Percentiles rank a stretch among this genome's conserved stretches.
phyloP scores from a whole-genome alignment of 2,329 filamentous ascomycete genomes.

The Venturia oleaginea region DNA sequence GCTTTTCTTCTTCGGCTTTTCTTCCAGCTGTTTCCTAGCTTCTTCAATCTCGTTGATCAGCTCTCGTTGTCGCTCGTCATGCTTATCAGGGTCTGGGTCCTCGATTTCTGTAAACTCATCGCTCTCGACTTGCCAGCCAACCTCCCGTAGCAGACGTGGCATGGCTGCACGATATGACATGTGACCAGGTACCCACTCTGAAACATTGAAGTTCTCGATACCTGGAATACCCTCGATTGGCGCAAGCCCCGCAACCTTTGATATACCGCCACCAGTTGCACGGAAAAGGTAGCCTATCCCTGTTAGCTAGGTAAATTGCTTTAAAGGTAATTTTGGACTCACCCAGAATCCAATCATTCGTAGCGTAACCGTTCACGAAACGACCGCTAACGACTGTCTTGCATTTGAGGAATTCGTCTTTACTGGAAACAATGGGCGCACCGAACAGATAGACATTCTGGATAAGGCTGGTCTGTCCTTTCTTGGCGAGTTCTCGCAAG shows the following conservation, averaged over 20 bases:
- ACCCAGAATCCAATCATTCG: conserved; percentile 92
- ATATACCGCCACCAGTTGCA: conserved; percentile 84
- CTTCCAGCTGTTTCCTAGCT: conserved; percentile 76
- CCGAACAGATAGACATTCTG: conserved; percentile 96
- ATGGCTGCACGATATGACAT: conserved; percentile 96
- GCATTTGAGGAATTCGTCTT: conserved; percentile 76
- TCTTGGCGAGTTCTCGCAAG: conserved; percentile 73
- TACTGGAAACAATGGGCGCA: conserved; percentile 81
- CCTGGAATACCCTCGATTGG: conserved; percentile 69
- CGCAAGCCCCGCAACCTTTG: conserved; percentile 75
- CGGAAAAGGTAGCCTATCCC: conserved; percentile 73
- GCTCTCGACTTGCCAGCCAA: conserved; percentile 83
- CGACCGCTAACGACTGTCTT: conserved; percentile 81
- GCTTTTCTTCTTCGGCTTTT: conserved; percentile 56
- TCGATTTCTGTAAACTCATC: conserved; percentile 96
- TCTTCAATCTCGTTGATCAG: conserved; percentile 96
- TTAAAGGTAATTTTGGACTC: conserved; percentile 15
- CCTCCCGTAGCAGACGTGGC: conserved; percentile 75
- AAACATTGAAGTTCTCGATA: conserved; percentile 83
- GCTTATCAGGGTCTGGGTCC: conserved; percentile 91
- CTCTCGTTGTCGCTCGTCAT: conserved; percentile 77
- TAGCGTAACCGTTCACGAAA: conserved; percentile 90
- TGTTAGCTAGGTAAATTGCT: conserved; percentile 7
- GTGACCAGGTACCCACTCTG: conserved; percentile 76
- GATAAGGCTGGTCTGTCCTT: conserved; percentile 75